Conservation (phyloP, 2,329 filamentous ascomycete genomes). For the Alternaria sp. region DNA sequence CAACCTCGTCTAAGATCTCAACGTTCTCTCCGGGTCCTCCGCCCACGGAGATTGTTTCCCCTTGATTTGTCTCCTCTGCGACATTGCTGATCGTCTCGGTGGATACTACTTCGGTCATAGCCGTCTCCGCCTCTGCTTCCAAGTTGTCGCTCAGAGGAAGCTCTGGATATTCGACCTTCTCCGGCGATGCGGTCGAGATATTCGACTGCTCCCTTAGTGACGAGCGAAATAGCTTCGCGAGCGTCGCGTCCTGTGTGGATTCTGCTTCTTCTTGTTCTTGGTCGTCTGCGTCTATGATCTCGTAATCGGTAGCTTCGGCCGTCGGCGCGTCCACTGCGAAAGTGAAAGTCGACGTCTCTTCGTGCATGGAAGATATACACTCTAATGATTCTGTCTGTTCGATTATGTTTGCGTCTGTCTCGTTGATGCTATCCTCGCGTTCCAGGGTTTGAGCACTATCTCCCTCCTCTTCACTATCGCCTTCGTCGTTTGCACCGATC, state of each 20-base stretch:
- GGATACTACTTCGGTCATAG: neutral
- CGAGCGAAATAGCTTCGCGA: constrained; percentile 30
- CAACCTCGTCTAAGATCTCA: neutral
- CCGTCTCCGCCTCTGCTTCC: neutral
- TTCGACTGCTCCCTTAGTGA: constrained; percentile 14
- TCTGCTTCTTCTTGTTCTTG: constrained; percentile 1
- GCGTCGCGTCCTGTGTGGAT: constrained; percentile 25
- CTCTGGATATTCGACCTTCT: constrained; percentile 24
- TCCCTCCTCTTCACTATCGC: constrained; percentile 13
- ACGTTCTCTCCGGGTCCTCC: neutral
- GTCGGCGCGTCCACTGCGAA: constrained; percentile 22
- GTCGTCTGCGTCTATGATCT: constrained; percentile 7
- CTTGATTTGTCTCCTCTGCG: neutral
- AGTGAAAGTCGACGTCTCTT: constrained; percentile 24
- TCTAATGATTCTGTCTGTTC: neutral
- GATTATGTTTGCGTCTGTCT: constrained; percentile 4
- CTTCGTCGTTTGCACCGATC: constrained; percentile 10
- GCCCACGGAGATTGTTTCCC: neutral
- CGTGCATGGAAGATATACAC: neutral
- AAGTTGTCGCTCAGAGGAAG: constrained; percentile 13
- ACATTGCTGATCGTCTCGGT: neutral
- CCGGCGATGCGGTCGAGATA: neutral
- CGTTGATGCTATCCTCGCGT: constrained; percentile 18
- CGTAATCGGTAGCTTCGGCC: constrained; percentile 11
- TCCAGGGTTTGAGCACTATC: constrained; percentile 19